Base-by-base conservation (phyloP, 306 rosid genomes). In the Dryas drummondii region DNA sequence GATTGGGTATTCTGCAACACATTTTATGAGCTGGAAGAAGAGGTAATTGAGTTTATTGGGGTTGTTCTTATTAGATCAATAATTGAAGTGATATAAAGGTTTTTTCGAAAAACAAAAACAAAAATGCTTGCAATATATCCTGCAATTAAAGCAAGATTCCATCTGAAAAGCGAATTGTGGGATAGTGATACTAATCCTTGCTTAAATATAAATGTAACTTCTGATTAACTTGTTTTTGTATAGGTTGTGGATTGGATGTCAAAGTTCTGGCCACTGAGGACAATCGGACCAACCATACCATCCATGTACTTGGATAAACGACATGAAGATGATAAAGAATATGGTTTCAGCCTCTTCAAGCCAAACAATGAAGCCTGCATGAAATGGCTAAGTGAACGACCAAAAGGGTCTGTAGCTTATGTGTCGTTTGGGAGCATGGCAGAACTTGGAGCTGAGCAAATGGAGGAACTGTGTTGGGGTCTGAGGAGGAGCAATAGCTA, bases 241-340 rank as follows among this genome's bases (percentile, higher is more conserved):
- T 17, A 86, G 87, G 59, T 61, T 7, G 68, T 13, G 40, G 78
- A 82, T 12, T 86, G 87, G 83, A 16, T 70, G 4, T 19, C 5
- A 46, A 76, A 83, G 47, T 11, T 81, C 26, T 83, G 70, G 83
- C 82, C 87, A 17, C 41, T 83, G 66, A 83, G 72, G 58, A 72
- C 81, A 2, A 76, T 79, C 37, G 90, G 90, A 26, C 90, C 90
- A 37, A 78, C 79, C 7, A 58, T 86, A 15, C 83, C 87, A 66
- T 80, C 83, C 3, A 71, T 67, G 78, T 75, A 66, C 61, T 67
- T 86, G 52, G 87, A 86, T 57, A 86, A 81, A 7, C 44, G 68
- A 57, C 40, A 47, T 5, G 79, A 83, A 78, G 54, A 76, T 50
- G 85, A 83, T 52, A 67, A 76, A 37, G 84, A 74, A 9, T 78